Percentiles rank a stretch among this genome's conserved stretches.
These are phyloP conservation scores for Penicillium maclennaniae DNA, from an alignment of 495 filamentous ascomycete genomes.

Conservation along the genomic window DNA sequence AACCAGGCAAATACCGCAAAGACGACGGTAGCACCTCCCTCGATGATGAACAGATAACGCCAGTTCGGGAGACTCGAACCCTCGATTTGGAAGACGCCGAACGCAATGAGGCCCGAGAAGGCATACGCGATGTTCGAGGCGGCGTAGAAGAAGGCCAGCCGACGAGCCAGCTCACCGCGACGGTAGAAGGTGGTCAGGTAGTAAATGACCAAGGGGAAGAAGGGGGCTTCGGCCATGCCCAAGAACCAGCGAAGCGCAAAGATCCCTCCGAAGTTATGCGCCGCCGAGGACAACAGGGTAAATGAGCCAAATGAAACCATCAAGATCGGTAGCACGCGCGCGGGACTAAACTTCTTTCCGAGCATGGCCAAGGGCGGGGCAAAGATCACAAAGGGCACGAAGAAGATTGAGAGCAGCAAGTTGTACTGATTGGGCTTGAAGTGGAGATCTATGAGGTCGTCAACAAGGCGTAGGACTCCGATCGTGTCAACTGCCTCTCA, in stretches of 20 bases:
- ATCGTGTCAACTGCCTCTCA: slow-evolving; percentile 14
- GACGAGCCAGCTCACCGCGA: slow-evolving; percentile 68
- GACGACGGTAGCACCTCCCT: slow-evolving; percentile 59
- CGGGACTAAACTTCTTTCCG: slow-evolving; percentile 61
- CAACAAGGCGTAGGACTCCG: background rate
- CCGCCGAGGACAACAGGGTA: slow-evolving; percentile 51
- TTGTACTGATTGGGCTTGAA: slow-evolving; percentile 65
- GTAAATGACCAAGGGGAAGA: slow-evolving; percentile 64
- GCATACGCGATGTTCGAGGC: slow-evolving; percentile 66
- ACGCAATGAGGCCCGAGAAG: slow-evolving; percentile 66
- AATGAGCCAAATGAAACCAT: slow-evolving; percentile 62
- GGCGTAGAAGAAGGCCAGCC: slow-evolving; percentile 72
- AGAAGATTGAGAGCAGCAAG: slow-evolving; percentile 65
- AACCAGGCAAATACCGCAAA: slow-evolving; percentile 63
- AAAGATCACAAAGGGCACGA: slow-evolving; percentile 65
- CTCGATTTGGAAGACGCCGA: slow-evolving; percentile 71
- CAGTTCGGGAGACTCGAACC: slow-evolving; percentile 48
- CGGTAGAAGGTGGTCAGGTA: slow-evolving; percentile 63
- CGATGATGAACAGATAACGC: slow-evolving; percentile 73
- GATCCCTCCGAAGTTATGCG: slow-evolving; percentile 58
- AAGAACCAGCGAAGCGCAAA: slow-evolving; percentile 51
- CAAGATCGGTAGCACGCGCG: slow-evolving; percentile 55
- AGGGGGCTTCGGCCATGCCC: slow-evolving; percentile 66
- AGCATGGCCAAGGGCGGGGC: slow-evolving; percentile 60
- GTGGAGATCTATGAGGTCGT: slow-evolving; percentile 35